phyloP scores from a whole-genome alignment of 495 filamentous ascomycete species.

The Tuber melanosporum region DNA sequence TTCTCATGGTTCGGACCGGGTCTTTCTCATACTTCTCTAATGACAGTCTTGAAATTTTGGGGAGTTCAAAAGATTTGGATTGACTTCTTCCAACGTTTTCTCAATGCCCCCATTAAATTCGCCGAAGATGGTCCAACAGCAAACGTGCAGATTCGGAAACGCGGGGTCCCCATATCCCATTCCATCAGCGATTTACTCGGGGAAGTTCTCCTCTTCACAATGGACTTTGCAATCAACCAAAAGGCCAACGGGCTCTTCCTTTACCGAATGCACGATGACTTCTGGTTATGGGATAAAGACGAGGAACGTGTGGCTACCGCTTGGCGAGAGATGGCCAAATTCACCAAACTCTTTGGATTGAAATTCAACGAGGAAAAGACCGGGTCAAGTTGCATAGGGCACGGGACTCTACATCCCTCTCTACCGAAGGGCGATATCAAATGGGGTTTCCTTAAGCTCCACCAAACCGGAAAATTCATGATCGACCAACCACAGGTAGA shows the following conservation, averaged over 20 bases:
- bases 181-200: slow-evolving; percentile 55
- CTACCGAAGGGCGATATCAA: slow-evolving; percentile 56
- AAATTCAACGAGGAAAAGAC: slow-evolving; percentile 56
- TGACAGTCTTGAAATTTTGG: slow-evolving; percentile 54
- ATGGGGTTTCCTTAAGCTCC: slow-evolving; percentile 61
- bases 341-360: slow-evolving; percentile 53
- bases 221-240: slow-evolving; percentile 62
- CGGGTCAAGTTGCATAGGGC: slow-evolving; percentile 50
- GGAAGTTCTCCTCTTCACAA: slow-evolving; percentile 57
- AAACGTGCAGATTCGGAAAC: slow-evolving; percentile 46
- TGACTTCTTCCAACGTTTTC: slow-evolving; percentile 55
- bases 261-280: slow-evolving; percentile 61
- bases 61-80: slow-evolving; percentile 57
- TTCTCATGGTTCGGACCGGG: slow-evolving; percentile 59
- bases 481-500: slow-evolving; percentile 60
- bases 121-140: slow-evolving; percentile 49
- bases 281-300: slow-evolving; percentile 60
- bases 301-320: slow-evolving; percentile 52
- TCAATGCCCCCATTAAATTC: slow-evolving; percentile 57
- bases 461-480: slow-evolving; percentile 52
- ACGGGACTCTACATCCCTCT: slow-evolving; percentile 29
- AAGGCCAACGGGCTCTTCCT: slow-evolving; percentile 50
- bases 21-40: slow-evolving; percentile 55
- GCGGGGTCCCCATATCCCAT: slow-evolving; percentile 58
- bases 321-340: slow-evolving; percentile 54